A percentile compares a stretch with the other conserved stretches of the same genome.
Evolutionary conservation across 75 land plant genomes (phyloP).

Genomic region (Cunninghamia lanceolata): DNA sequence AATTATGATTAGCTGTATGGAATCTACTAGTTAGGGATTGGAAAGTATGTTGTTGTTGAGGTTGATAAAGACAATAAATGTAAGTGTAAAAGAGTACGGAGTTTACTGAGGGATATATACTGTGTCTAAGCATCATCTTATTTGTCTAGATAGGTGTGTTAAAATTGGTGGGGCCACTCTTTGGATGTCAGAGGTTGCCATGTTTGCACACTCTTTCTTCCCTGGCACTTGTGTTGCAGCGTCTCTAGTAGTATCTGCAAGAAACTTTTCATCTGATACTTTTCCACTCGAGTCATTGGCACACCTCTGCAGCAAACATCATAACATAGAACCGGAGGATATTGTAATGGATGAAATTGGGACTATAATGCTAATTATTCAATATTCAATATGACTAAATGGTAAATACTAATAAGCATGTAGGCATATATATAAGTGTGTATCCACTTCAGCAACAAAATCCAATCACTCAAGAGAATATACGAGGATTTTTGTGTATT

Average conservation of each 20-base stretch:
- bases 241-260: conserved; percentile 24
- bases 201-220: conserved; percentile 41
- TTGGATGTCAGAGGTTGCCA: conserved; percentile 70
- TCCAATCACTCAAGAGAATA: not conserved
- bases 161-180: conserved; percentile 30
- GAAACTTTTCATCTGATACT: conserved; percentile 5
- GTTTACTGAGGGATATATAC: too few species aligned
- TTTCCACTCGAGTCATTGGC: conserved; percentile 29
- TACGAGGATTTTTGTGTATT: not conserved
- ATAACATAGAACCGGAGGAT: conserved; percentile 16
- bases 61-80: too few species aligned
- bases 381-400: not conserved
- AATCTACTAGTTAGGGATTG: too few species aligned
- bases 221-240: conserved; percentile 54
- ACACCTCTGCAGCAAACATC: conserved; percentile 33
- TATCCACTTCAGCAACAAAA: not conserved
- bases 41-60: too few species aligned
- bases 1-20: too few species aligned
- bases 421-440: not conserved
- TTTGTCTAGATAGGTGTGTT: too few species aligned
- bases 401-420: not conserved
- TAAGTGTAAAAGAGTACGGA: too few species aligned
- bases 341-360: conserved; percentile 25
- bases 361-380: not conserved
- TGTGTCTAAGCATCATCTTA: too few species aligned